phyloP scores from a whole-genome alignment of 805 yeast genomes.

The Schwanniomyces vanrijiae region DNA sequence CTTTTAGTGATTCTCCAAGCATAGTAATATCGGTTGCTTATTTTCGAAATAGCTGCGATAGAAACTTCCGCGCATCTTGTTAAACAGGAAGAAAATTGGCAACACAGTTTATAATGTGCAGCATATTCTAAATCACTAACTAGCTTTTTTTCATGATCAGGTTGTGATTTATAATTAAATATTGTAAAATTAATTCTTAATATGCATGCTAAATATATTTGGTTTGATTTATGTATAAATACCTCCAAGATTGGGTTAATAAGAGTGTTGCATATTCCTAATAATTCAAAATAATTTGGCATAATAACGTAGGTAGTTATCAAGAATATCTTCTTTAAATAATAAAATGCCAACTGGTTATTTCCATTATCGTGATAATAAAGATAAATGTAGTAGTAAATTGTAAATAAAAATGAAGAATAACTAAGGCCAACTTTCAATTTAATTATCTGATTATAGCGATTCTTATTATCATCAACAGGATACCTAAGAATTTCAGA shows the following conservation, averaged over 20 bases:
- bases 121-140: conserved; percentile 14
- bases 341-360: conserved; percentile 33
- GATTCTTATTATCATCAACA: conserved; percentile 4
- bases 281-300: conserved; percentile 34
- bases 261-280: conserved; percentile 39
- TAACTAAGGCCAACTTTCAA: conserved; percentile 26
- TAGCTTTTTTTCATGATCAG: conserved; percentile 20
- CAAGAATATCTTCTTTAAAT: conserved; percentile 32
- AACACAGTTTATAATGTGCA: conserved; percentile 16
- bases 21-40: conserved; percentile 37
- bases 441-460: conserved; percentile 1
- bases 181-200: conserved; percentile 30
- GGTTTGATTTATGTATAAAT: conserved; percentile 31
- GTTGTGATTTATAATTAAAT: conserved; percentile 17
- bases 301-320: conserved; percentile 31
- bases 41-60: conserved; percentile 34
- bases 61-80: conserved; percentile 29
- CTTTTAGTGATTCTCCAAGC: conserved; percentile 42
- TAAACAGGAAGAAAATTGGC: conserved; percentile 21
- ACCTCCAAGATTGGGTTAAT: conserved; percentile 36
- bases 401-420: conserved; percentile 34
- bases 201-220: conserved; percentile 27
- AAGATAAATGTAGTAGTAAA: conserved; percentile 43
- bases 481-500: conserved; percentile 14
- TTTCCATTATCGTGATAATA: conserved; percentile 39